Evolutionary conservation across 2,329 filamentous ascomycete genomes (phyloP).

Genomic region (Venturia pyrina): DNA sequence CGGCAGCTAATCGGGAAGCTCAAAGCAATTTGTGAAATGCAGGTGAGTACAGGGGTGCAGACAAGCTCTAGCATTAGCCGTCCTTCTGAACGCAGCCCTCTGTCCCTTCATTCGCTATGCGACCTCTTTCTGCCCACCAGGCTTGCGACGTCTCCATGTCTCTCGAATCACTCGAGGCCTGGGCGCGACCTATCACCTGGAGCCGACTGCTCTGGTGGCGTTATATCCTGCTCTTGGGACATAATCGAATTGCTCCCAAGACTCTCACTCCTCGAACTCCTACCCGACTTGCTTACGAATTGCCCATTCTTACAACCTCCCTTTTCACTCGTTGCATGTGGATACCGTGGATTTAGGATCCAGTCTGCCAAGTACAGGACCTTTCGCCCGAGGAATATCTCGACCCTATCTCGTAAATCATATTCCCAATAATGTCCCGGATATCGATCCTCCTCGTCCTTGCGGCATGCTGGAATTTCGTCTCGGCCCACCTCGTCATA

Average conservation of each 20-base stretch:
- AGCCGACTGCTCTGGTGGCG: slow-evolving; percentile 1
- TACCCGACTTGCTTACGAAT: not conserved
- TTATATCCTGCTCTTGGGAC: slow-evolving; percentile 1
- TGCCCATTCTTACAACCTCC: not conserved
- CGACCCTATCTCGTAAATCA: not conserved
- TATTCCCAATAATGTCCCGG: slow-evolving; percentile 1
- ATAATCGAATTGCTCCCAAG: not conserved
- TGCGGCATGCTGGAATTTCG: slow-evolving; percentile 16
- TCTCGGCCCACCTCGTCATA: slow-evolving; percentile 68
- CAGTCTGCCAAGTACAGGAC: not conserved
- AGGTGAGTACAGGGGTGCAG: not conserved
- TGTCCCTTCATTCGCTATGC: not conserved
- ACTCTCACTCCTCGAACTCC: not conserved
- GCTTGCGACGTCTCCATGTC: not conserved
- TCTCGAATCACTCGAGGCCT: not conserved
- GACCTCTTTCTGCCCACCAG: not conserved
- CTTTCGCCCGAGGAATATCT: not conserved
- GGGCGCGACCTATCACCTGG: not conserved
- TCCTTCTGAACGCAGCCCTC: not conserved
- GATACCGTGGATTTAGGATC: not conserved
- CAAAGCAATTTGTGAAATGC: not conserved
- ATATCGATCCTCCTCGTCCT: not conserved
- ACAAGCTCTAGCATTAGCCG: slow-evolving; percentile 3
- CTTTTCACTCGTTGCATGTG: not conserved
- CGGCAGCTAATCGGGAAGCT: not conserved